These are phyloP conservation scores for Cercospora brassicicola DNA, from an alignment of 2,329 filamentous ascomycete species.

Conservation along the genomic window DNA sequence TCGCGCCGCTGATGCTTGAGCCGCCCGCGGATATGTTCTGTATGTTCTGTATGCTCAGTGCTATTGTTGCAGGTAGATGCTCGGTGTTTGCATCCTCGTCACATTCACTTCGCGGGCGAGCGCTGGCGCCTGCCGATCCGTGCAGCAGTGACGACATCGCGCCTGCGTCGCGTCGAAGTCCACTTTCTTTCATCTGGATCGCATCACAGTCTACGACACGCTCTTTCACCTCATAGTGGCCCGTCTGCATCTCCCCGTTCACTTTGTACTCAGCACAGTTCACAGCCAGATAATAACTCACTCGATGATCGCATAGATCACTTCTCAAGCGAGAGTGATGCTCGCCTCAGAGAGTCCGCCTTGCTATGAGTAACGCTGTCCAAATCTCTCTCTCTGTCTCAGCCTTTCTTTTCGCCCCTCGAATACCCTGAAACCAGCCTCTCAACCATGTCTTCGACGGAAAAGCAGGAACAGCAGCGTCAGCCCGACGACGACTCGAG, in stretches of 20 bases:
- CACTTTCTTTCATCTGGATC: slow-evolving; percentile 5
- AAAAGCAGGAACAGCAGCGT: background rate
- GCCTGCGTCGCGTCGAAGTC: background rate
- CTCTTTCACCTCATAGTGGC: background rate
- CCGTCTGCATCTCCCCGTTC: background rate
- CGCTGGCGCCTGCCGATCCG: slow-evolving; percentile 1
- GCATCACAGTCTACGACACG: background rate
- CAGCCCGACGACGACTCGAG: background rate
- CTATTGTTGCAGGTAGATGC: background rate
- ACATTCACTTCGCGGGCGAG: slow-evolving; percentile 14
- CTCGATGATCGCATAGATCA: background rate
- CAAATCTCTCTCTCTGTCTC: slow-evolving; percentile 3
- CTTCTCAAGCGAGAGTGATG: slow-evolving; percentile 10
- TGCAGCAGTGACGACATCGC: slow-evolving; percentile 6
- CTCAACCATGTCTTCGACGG: slow-evolving; percentile 8
- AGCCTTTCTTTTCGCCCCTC: background rate
- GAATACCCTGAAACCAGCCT: background rate
- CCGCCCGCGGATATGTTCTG: background rate
- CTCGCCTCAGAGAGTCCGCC: background rate
- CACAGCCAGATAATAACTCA: background rate
- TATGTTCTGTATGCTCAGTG: background rate
- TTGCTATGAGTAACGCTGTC: slow-evolving; percentile 13
- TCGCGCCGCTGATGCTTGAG: background rate
- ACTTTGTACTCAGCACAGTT: background rate
- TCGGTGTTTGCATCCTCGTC: slow-evolving; percentile 1